These are phyloP conservation scores for Trametes villosa DNA, from an alignment of 768 basidiomycete genomes.

Conservation along the genomic window DNA sequence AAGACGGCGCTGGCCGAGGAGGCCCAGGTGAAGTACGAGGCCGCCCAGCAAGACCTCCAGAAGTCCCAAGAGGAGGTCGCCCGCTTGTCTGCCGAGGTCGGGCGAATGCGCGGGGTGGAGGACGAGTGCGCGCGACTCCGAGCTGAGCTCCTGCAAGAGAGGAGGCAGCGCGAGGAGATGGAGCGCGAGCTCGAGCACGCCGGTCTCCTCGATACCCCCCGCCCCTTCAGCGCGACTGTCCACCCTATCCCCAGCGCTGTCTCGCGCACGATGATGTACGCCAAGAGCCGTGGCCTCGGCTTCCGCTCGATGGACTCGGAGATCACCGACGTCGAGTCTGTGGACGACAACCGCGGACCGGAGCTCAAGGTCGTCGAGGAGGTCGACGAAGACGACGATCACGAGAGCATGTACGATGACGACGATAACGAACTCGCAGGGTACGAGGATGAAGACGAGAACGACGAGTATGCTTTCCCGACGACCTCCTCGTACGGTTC, in stretches of 20 bases:
- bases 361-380: slow-evolving; percentile 61
- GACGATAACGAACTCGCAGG: slow-evolving; percentile 63
- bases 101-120: slow-evolving; percentile 34
- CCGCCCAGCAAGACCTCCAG: slow-evolving; percentile 32
- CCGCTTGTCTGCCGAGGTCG: slow-evolving; percentile 36
- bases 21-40: slow-evolving; percentile 33
- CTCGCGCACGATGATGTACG: slow-evolving; percentile 33
- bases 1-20: slow-evolving; percentile 37
- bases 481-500: slow-evolving; percentile 37
- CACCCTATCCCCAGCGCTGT: slow-evolving; percentile 25
- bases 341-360: slow-evolving; percentile 41
- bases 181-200: slow-evolving; percentile 55
- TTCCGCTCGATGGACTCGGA: slow-evolving; percentile 66
- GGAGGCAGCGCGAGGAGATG: slow-evolving; percentile 47
- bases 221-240: slow-evolving; percentile 34
- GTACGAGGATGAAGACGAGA: slow-evolving; percentile 76
- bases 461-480: slow-evolving; percentile 56
- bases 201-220: slow-evolving; percentile 48
- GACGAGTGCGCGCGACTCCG: slow-evolving; percentile 43
- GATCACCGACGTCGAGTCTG: slow-evolving; percentile 69
- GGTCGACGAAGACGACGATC: slow-evolving; percentile 47
- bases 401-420: slow-evolving; percentile 36
- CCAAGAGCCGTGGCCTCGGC: slow-evolving; percentile 51
- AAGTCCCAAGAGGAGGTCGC: slow-evolving; percentile 43
- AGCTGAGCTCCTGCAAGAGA: slow-evolving; percentile 20